phyloP scores from a whole-genome alignment of 2,329 filamentous ascomycete genomes.

The Colletotrichum kahawae region DNA sequence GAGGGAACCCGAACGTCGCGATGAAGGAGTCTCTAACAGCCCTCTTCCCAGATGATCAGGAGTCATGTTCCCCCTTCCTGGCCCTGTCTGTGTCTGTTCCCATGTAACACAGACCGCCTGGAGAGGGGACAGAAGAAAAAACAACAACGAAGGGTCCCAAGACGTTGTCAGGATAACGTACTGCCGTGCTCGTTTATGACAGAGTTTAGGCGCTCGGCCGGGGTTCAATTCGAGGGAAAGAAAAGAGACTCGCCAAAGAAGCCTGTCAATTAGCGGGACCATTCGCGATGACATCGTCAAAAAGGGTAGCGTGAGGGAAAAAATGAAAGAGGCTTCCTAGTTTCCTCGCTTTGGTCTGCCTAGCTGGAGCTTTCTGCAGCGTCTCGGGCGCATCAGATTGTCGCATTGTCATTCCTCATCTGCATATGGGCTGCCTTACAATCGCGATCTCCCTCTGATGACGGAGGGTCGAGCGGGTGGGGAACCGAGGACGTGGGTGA shows the following conservation, averaged over 20 bases:
- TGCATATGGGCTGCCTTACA: not conserved
- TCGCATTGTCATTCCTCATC: conserved; percentile 19
- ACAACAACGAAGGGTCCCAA: not conserved
- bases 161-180: not conserved
- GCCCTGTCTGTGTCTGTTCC: not conserved
- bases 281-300: conserved; percentile 17
- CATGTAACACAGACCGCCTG: conserved; percentile 8
- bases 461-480: not conserved
- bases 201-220: not conserved
- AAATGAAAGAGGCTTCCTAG: not conserved
- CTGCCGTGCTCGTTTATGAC: not conserved
- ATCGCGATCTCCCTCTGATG: conserved; percentile 15
- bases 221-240: not conserved
- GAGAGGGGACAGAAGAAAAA: not conserved
- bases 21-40: not conserved
- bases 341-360: conserved; percentile 2
- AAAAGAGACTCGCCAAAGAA: not conserved
- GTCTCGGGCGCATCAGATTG: conserved; percentile 3
- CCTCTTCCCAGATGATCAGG: not conserved
- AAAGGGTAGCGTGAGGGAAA: conserved; percentile 13
- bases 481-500: not conserved
- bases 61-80: not conserved
- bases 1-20: not conserved
- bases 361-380: conserved; percentile 7
- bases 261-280: not conserved